phyloP scores from a whole-genome alignment of 2,329 filamentous ascomycete species.

The Neurospora sp. region DNA sequence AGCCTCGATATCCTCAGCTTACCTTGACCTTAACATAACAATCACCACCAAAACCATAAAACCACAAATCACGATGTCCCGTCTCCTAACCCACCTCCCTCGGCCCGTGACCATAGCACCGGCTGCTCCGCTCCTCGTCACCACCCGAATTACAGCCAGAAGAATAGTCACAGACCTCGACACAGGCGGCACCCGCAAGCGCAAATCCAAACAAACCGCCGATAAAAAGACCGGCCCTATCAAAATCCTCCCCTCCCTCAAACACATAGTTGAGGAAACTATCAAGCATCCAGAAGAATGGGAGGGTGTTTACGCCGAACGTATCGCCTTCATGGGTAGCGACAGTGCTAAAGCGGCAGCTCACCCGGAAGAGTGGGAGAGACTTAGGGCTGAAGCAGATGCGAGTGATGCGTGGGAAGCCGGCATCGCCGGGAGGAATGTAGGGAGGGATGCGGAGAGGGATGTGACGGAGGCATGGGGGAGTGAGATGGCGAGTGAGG shows the following conservation, averaged over 20 bases:
- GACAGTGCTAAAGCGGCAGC: neutral
- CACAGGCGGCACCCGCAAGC: neutral
- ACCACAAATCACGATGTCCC: neutral
- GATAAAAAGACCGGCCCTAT: neutral
- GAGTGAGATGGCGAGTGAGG: neutral
- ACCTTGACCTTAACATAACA: no score
- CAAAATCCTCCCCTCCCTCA: neutral
- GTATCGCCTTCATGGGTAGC: neutral
- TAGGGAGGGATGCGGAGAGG: neutral
- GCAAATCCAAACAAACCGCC: neutral
- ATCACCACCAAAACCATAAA: neutral
- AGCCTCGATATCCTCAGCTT: neutral
- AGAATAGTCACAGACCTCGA: neutral
- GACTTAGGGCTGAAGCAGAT: neutral
- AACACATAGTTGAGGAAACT: neutral
- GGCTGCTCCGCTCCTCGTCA: neutral
- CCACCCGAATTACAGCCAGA: neutral
- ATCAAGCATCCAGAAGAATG: neutral
- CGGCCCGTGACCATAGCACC: neutral
- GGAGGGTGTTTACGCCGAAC: neutral
- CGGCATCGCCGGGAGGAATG: neutral
- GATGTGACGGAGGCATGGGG: neutral
- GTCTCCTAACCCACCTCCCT: neutral
- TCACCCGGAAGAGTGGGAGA: neutral
- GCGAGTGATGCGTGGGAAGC: neutral